Conservation (phyloP, 2,329 filamentous ascomycete genomes). For the Cladophialophora yegresii region DNA sequence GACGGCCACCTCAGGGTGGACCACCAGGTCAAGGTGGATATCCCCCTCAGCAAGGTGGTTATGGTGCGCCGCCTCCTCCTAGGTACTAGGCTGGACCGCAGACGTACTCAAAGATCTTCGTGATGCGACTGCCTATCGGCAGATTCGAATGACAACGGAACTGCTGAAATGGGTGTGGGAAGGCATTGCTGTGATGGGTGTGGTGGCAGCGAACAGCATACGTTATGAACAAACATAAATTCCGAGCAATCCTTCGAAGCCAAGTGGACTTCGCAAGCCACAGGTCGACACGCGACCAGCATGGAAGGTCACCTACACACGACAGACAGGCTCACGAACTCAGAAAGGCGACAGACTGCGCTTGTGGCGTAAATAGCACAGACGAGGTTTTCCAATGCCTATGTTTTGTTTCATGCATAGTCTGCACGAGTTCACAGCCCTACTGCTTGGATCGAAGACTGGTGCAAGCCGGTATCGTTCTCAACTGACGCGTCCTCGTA, state of each 20-base stretch:
- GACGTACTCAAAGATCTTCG: background rate
- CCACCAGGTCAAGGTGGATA: constrained; percentile 37
- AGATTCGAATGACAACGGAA: background rate
- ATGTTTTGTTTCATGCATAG: background rate
- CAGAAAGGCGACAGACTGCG: background rate
- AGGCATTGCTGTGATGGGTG: background rate
- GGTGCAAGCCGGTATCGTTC: background rate
- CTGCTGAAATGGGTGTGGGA: background rate
- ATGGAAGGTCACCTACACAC: background rate
- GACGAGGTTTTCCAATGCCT: background rate
- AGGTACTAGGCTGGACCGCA: constrained; percentile 19
- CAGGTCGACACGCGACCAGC: background rate
- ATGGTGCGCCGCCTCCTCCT: constrained; percentile 28
- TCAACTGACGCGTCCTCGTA: background rate
- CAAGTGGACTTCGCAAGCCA: background rate
- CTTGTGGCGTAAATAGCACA: background rate
- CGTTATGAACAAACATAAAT: background rate
- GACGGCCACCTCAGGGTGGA: constrained; percentile 33
- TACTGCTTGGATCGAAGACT: background rate
- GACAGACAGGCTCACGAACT: background rate
- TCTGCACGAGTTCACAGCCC: background rate
- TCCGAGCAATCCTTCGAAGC: background rate
- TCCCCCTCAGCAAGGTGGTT: constrained; percentile 34
- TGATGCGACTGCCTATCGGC: background rate
- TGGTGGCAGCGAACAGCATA: background rate